A percentile compares a stretch with the other conserved stretches of the same genome.
Conservation (phyloP, 2,329 filamentous ascomycete genomes). For the Botryotinia narcissicola region DNA sequence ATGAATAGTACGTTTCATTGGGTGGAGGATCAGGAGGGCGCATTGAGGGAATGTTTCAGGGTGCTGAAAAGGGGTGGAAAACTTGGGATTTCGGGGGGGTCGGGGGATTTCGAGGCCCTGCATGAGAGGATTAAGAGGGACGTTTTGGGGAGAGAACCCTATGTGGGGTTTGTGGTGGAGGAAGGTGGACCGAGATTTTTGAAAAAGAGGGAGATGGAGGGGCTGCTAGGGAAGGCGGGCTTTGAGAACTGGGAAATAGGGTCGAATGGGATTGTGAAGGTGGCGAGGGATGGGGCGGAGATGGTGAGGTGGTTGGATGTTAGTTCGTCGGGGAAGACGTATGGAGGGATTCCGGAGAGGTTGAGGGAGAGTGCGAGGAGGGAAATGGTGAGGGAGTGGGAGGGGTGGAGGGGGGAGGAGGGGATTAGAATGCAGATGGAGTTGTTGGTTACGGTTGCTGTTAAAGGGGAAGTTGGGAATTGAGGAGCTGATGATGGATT, state of each 20-base stretch:
- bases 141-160: slow-evolving; percentile 23
- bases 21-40: slow-evolving; percentile 18
- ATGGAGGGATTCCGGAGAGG: slow-evolving; percentile 20
- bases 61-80: slow-evolving; percentile 21
- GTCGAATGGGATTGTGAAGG: slow-evolving; percentile 21
- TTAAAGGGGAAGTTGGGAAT: not conserved
- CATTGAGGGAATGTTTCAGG: slow-evolving; percentile 18
- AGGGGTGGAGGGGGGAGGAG: slow-evolving; percentile 12
- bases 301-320: slow-evolving; percentile 24
- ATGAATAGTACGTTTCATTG: slow-evolving; percentile 25
- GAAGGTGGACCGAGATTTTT: slow-evolving; percentile 15
- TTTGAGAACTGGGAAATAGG: slow-evolving; percentile 14
- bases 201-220: slow-evolving; percentile 14
- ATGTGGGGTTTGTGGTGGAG: slow-evolving; percentile 14
- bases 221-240: slow-evolving; percentile 1
- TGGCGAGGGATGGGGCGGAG: slow-evolving; percentile 15
- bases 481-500: not conserved
- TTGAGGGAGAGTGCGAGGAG: slow-evolving; percentile 18
- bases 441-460: slow-evolving; percentile 24
- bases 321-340: slow-evolving; percentile 22
- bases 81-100: slow-evolving; percentile 24
- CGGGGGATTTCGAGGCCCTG: slow-evolving; percentile 22
- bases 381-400: slow-evolving; percentile 24
- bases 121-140: slow-evolving; percentile 25
- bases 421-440: slow-evolving; percentile 25